Base-by-base conservation (phyloP, 305 asterid species). In the Fraxinus nigra region DNA sequence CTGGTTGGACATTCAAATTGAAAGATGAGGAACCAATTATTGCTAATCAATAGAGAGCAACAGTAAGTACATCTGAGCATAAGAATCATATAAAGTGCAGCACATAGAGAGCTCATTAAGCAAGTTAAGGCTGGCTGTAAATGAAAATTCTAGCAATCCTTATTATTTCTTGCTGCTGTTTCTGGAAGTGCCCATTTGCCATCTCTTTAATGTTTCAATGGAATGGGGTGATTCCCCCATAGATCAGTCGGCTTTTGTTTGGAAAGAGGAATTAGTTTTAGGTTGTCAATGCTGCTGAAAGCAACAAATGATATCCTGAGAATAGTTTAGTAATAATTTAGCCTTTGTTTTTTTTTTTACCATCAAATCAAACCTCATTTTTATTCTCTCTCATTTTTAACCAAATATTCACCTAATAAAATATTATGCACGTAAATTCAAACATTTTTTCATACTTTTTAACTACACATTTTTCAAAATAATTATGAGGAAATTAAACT, bases 1-100 rank as follows among this genome's bases (percentile, higher is more conserved):
- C 92, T 0, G 96, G 99, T 24, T 95, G 99, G 99, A 88, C 87
- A 7, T 95, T 95, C 85, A 82, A 85, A 80, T 40, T 81, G 78
- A 84, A 86, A 77, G 90, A 82, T 13, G 84, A 63, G 73, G 89
- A 81, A 72, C 63, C 76, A 13, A 14, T 61, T 34, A 11, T 75
- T 20, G 75, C 24, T 18, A 75, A 28, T 51, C n/a, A 72, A 28
- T 13, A 79, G 32, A 26, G 73, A 32, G 54, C 35, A 51, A 1
- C 74, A 76, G 43, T 69, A 28, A 63, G 14, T 9, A 34, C 77
- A 74, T 78, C 78, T 3, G 78, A 85, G 51, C 81, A 84, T 78
- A 79, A 76, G 46, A 72, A 56, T 75, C 84, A 76, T 37, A 16
- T 61, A 92, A 92, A 84, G 89, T 94, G 59, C 87, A 37, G 86